These are phyloP conservation scores for Trichoderma endophyticum DNA, from an alignment of 2,329 filamentous ascomycete species.

Conservation along the genomic window DNA sequence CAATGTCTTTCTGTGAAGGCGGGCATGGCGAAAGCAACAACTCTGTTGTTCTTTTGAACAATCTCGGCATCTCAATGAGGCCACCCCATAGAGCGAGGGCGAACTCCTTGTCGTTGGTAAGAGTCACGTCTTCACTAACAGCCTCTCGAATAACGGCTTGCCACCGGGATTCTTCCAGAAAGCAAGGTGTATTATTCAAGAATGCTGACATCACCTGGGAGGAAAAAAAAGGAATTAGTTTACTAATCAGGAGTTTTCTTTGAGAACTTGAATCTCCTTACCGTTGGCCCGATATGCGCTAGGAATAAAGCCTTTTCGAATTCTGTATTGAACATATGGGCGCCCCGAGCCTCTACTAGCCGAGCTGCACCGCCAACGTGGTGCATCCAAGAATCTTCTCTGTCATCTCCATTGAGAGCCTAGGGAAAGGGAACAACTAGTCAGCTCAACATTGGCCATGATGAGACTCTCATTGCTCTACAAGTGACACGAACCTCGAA, in stretches of 20 bases:
- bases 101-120: conserved; percentile 5
- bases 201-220: conserved; percentile 7
- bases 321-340: conserved; percentile 7
- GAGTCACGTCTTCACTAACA: neutral
- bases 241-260: neutral
- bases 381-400: conserved; percentile 1
- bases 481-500: neutral
- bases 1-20: neutral
- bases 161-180: conserved; percentile 1
- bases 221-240: neutral
- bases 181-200: conserved; percentile 1
- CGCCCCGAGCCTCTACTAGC: conserved; percentile 9
- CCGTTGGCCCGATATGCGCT: conserved; percentile 9
- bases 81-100: neutral
- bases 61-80: neutral
- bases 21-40: neutral
- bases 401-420: conserved; percentile 1
- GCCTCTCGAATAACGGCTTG: conserved; percentile 8
- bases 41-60: conserved; percentile 4
- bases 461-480: no score
- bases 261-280: neutral
- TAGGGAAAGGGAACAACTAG: neutral
- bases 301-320: conserved; percentile 10
- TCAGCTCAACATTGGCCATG: neutral
- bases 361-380: conserved; percentile 3